Percentiles rank a stretch among this genome's conserved stretches.
Evolutionary conservation across 208 protist genomes (phyloP).

Genomic region (Acanthamoeba divionensis): DNA sequence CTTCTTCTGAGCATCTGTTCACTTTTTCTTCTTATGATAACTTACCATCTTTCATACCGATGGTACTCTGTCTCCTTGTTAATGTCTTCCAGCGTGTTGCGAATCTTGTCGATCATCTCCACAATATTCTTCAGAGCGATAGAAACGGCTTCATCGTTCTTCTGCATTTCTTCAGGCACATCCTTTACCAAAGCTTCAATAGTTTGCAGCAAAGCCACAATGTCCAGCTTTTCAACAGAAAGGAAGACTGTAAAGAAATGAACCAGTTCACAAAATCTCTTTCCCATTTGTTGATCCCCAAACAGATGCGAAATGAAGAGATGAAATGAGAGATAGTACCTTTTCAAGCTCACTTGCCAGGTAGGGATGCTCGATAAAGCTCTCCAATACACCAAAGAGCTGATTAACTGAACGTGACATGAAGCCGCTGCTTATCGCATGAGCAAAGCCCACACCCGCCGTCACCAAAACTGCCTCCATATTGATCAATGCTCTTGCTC

Average conservation of each 20-base stretch:
- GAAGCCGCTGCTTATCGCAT: conserved; percentile 1
- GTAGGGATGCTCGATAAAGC: neutral
- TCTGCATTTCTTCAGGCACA: neutral
- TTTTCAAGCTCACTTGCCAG: conserved; percentile 22
- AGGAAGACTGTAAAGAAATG: neutral
- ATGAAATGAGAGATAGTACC: neutral
- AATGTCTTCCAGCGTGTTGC: neutral
- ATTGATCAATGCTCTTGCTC: neutral
- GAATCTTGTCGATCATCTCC: conserved; percentile 41
- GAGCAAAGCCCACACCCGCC: neutral
- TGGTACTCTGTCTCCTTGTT: conserved; percentile 40
- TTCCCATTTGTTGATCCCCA: neutral
- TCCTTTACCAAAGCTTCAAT: neutral
- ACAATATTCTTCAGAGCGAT: conserved; percentile 5
- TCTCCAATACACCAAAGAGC: conserved; percentile 10
- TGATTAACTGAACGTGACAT: neutral
- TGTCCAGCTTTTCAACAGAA: neutral
- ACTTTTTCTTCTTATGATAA: no score
- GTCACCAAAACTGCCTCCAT: neutral
- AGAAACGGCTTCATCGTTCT: neutral
- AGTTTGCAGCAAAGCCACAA: neutral
- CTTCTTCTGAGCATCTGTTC: no score
- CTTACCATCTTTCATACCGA: neutral
- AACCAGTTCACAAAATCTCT: neutral
- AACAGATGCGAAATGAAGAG: no score